phyloP scores from a whole-genome alignment of 257 asterid genomes.

The Verbena officinalis region DNA sequence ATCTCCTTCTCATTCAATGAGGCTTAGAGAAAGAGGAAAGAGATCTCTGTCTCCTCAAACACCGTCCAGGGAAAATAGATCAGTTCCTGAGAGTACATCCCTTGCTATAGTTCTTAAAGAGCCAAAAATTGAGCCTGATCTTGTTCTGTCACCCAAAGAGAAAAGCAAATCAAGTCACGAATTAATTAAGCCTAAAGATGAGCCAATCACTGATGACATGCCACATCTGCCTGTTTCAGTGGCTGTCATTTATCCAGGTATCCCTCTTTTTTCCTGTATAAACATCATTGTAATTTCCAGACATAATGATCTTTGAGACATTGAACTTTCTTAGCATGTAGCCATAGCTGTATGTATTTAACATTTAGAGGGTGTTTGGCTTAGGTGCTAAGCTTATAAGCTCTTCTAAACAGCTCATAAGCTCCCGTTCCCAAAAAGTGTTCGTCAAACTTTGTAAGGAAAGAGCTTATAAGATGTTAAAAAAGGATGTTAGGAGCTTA shows the following conservation, averaged over 20 bases:
- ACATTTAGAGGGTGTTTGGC: too few species aligned
- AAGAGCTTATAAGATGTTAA: too few species aligned
- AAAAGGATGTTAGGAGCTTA: too few species aligned
- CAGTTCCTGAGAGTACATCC: slow-evolving; percentile 37
- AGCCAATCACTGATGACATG: slow-evolving; percentile 55
- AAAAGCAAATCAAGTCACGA: slow-evolving; percentile 34
- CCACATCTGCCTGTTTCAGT: slow-evolving; percentile 44
- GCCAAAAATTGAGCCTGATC: slow-evolving; percentile 35
- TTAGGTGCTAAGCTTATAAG: too few species aligned
- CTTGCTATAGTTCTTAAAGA: slow-evolving; percentile 40
- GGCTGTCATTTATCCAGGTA: slow-evolving; percentile 62
- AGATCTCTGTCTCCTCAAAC: slow-evolving; percentile 41
- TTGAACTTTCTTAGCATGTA: slow-evolving; percentile 6
- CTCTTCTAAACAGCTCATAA: too few species aligned
- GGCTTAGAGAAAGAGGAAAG: slow-evolving; percentile 51
- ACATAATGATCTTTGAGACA: slow-evolving; percentile 13
- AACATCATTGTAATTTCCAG: slow-evolving; percentile 8
- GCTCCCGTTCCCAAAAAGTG: too few species aligned
- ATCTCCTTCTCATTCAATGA: slow-evolving; percentile 44
- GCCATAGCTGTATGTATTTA: slow-evolving; percentile 10
- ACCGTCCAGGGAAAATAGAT: slow-evolving; percentile 40
- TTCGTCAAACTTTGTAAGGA: too few species aligned
- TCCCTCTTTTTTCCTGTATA: slow-evolving; percentile 27
- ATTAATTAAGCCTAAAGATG: slow-evolving; percentile 56
- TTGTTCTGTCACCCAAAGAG: slow-evolving; percentile 27